Evolutionary conservation across 2,329 filamentous ascomycete species (phyloP).

Genomic region (Teratosphaeria zuluensis): DNA sequence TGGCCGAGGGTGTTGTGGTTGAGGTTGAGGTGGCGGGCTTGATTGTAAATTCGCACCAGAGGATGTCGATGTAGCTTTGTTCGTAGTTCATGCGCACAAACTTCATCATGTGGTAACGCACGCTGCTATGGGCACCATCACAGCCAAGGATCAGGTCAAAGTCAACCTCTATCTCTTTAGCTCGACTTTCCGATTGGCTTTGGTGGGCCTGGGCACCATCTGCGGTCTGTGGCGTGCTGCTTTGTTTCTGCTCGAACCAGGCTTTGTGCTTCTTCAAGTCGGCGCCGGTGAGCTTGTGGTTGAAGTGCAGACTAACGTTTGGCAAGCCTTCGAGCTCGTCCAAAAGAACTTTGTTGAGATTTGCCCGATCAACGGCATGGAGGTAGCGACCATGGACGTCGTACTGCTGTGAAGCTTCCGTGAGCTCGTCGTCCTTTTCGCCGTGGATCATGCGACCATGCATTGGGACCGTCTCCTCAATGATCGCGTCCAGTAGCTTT

Average conservation of each 20-base stretch:
- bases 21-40: slow-evolving; percentile 24
- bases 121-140: slow-evolving; percentile 87
- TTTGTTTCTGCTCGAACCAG: slow-evolving; percentile 8
- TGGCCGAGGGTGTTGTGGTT: slow-evolving; percentile 19
- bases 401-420: slow-evolving; percentile 76
- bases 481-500: slow-evolving; percentile 61
- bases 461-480: slow-evolving; percentile 81
- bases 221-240: slow-evolving; percentile 8
- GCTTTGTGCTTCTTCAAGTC: slow-evolving; percentile 52
- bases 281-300: slow-evolving; percentile 83
- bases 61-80: slow-evolving; percentile 89
- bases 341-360: slow-evolving; percentile 72
- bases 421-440: slow-evolving; percentile 45
- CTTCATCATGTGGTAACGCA: slow-evolving; percentile 93
- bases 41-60: slow-evolving; percentile 96
- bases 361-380: slow-evolving; percentile 73
- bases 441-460: slow-evolving; percentile 93
- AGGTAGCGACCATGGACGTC: slow-evolving; percentile 79
- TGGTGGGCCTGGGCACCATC: slow-evolving; percentile 25
- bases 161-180: slow-evolving; percentile 62
- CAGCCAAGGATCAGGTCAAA: slow-evolving; percentile 93
- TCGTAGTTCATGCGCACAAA: slow-evolving; percentile 80
- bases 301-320: slow-evolving; percentile 88
- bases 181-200: slow-evolving; percentile 27
- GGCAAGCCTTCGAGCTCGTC: slow-evolving; percentile 73